Evolutionary conservation across 1,284 basidiomycete species (phyloP).

Genomic region (Pseudozyma pruni): DNA sequence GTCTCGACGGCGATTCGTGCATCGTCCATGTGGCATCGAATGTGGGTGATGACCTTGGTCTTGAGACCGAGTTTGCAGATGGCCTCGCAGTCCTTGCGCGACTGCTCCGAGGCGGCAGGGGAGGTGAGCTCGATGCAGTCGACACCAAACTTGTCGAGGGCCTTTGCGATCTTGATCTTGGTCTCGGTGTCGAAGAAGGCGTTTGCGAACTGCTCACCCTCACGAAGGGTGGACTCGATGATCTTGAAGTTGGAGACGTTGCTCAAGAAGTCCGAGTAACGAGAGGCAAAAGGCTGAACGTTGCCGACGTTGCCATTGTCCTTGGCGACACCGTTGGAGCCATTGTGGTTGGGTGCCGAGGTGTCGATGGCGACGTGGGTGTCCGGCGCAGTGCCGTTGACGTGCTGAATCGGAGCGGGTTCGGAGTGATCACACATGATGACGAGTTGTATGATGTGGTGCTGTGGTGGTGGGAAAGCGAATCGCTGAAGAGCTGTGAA

Average conservation of each 20-base stretch:
- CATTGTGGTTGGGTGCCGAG: constrained; percentile 37
- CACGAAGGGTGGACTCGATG: constrained; percentile 95
- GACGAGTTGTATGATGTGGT: background rate
- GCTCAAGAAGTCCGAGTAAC: constrained; percentile 63
- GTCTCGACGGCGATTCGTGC: constrained; percentile 98
- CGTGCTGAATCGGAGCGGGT: constrained; percentile 44
- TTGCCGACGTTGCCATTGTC: constrained; percentile 43
- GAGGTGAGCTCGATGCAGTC: constrained; percentile 99
- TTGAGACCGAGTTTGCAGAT: constrained; percentile 99
- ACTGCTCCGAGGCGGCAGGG: constrained; percentile 97
- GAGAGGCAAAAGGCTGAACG: constrained; percentile 55
- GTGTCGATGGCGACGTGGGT: constrained; percentile 63
- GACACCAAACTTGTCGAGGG: constrained; percentile 75
- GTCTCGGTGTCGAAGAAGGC: constrained; percentile 99
- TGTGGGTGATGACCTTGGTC: constrained; percentile 97
- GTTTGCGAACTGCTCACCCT: constrained; percentile 98
- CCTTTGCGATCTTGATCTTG: constrained; percentile 99
- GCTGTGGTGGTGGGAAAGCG: constrained; percentile 4
- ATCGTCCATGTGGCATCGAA: constrained; percentile 99
- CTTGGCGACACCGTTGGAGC: constrained; percentile 22
- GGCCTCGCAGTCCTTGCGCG: constrained; percentile 91
- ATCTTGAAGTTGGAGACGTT: constrained; percentile 73
- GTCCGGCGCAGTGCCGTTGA: constrained; percentile 56
- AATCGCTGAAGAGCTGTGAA: background rate
- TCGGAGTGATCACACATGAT: constrained; percentile 60